Conservation (phyloP, 495 filamentous ascomycete genomes). For the Podospora bellae-mahoneyi region DNA sequence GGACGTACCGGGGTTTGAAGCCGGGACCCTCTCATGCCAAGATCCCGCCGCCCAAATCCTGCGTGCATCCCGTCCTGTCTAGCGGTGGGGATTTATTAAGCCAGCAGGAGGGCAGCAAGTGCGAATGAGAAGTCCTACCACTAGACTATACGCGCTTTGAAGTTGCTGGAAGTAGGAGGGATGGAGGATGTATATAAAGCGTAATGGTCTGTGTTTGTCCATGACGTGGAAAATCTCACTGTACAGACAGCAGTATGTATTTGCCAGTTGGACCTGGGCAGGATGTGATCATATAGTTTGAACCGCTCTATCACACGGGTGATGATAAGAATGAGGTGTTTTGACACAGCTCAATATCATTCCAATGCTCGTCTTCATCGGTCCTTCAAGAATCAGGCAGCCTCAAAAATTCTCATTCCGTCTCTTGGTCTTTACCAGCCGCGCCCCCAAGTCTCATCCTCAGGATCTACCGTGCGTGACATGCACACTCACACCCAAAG, state of each 20-base stretch:
- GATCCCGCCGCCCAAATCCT: not conserved
- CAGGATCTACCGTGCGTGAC: not conserved
- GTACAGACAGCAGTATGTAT: no score
- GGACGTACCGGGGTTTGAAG: not conserved
- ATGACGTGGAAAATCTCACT: not conserved
- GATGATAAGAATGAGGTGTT: no score
- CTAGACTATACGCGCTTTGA: not conserved
- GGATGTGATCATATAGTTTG: no score
- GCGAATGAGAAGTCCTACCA: not conserved
- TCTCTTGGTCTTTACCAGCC: not conserved
- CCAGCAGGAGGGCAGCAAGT: not conserved
- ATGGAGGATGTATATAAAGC: not conserved
- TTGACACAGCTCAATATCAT: no score
- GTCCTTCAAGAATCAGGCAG: no score
- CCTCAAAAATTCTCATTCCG: not conserved
- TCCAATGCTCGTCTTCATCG: no score
- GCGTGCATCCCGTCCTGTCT: not conserved
- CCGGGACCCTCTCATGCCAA: not conserved
- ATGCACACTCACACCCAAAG: not conserved
- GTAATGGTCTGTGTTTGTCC: not conserved
- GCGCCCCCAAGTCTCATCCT: not conserved
- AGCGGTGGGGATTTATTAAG: not conserved
- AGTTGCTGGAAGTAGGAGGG: not conserved
- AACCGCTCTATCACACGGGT: no score
- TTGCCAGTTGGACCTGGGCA: no score